Evolutionary conservation across 2,329 filamentous ascomycete species (phyloP), one percentile per base, ranked within the genome.

Genomic region (Alternaria panax): DNA sequence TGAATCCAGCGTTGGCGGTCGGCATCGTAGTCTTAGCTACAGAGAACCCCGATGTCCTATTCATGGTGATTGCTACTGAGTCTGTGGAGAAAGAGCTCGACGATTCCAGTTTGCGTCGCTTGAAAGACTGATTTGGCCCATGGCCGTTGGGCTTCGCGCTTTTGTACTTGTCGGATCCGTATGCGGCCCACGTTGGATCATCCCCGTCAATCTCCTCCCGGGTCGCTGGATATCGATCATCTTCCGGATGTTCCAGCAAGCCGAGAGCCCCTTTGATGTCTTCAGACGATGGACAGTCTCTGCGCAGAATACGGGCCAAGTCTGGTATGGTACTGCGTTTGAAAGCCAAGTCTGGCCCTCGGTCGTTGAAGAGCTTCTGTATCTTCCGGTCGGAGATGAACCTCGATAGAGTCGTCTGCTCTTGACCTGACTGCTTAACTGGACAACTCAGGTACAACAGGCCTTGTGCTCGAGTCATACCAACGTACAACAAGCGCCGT

Each of bases 391-490:
- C 80, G 0, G 87, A 84, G 20, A 97, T 80, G 69, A 97, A 97
- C 0, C 85, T 84, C 0, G 92, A 95, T 16, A 94, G 75, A 7
- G 85, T 86, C 0, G 89, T 87, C 57, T 87, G 82, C 65, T 88
- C 85, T 25, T 80, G 76, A 56, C 87, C 85, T 7, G 89, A 87
- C 60, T 87, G 89, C 66, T 88, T 88, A 36, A 89, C 77, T 0
- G 93, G 92, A 65, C 88, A 92, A 75, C 92, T 97, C 54, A 98
- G 82, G 69, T 97, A 97, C 1, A 99, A 81, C 28, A 98, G 79
- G 1, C 88, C 89, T 75, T 98, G 90, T 7, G 95, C 94, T 74
- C 94, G 85, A 3, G 94, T 99, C 93, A 99, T 98, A 27, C 93
- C 94, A 14, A 99, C 95, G 71, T 98, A 99, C 0, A 99, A 83